Evolutionary conservation across 2,329 filamentous ascomycete genomes (phyloP).

Genomic region (Lasiodiplodia citricola): DNA sequence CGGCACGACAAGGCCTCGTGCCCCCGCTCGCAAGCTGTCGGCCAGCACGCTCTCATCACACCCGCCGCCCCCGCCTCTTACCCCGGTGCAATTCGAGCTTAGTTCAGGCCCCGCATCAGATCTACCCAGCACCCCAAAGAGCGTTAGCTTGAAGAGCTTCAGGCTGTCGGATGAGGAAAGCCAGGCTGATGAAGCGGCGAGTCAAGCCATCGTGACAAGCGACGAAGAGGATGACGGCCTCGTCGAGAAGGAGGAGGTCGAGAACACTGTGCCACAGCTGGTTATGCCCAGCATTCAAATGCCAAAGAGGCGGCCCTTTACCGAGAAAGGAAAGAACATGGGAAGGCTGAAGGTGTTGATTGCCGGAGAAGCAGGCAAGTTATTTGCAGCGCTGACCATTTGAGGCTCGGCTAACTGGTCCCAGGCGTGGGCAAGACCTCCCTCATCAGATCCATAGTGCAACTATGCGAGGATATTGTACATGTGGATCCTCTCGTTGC

Average conservation of each 20-base stretch:
- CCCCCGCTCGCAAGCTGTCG: constrained; percentile 12
- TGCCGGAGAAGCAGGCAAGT: constrained; percentile 74
- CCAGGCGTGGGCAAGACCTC: constrained; percentile 86
- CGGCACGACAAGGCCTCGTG: not conserved
- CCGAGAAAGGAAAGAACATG: constrained; percentile 79
- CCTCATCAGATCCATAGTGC: constrained; percentile 85
- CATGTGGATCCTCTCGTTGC: constrained; percentile 74
- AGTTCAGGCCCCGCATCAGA: constrained; percentile 57
- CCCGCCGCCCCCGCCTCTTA: constrained; percentile 33
- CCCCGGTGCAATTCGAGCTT: constrained; percentile 35
- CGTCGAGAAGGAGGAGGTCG: constrained; percentile 44
- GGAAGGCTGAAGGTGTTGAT: constrained; percentile 89
- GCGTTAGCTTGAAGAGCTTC: constrained; percentile 63
- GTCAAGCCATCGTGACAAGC: constrained; percentile 60
- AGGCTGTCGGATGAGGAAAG: constrained; percentile 64
- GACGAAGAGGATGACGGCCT: constrained; percentile 60
- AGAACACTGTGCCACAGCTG: constrained; percentile 70
- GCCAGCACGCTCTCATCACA: constrained; percentile 15
- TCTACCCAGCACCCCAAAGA: constrained; percentile 64
- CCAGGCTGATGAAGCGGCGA: constrained; percentile 59
- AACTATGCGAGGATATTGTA: constrained; percentile 88
- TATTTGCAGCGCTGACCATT: not conserved
- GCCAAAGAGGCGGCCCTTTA: constrained; percentile 87
- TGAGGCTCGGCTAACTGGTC: constrained; percentile 28
- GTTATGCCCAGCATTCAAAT: constrained; percentile 97